Conservation (phyloP, 2,329 filamentous ascomycete species). For the Phyllosticta capitalensis region DNA sequence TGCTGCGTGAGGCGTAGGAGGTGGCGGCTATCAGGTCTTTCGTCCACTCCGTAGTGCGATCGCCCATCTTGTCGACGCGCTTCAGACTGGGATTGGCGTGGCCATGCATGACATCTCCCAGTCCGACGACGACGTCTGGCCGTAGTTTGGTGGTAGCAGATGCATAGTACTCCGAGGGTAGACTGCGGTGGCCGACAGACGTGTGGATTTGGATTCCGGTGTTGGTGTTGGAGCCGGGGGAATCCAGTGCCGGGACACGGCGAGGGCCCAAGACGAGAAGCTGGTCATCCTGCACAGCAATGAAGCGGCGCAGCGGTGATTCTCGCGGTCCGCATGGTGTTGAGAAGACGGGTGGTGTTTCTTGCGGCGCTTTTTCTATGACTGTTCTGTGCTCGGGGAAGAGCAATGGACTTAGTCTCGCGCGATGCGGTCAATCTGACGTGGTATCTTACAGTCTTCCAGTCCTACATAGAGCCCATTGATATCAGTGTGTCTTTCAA, state of each 20-base stretch:
- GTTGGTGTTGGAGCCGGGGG: constrained; percentile 59
- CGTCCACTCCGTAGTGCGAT: constrained; percentile 77
- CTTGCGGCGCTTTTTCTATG: constrained; percentile 47
- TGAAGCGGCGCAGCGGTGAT: constrained; percentile 65
- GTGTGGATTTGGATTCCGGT: constrained; percentile 69
- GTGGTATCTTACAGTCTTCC: constrained; percentile 75
- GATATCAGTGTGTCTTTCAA: constrained; percentile 55
- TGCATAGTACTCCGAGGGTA: constrained; percentile 61
- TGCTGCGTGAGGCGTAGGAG: constrained; percentile 18
- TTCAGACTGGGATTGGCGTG: constrained; percentile 53
- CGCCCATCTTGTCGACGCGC: constrained; percentile 71
- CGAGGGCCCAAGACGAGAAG: constrained; percentile 68
- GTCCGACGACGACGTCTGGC: constrained; percentile 70
- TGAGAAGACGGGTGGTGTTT: constrained; percentile 45
- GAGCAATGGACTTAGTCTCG: constrained; percentile 30
- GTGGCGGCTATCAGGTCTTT: constrained; percentile 50
- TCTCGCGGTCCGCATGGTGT: constrained; percentile 29
- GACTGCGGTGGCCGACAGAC: constrained; percentile 69
- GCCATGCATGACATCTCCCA: constrained; percentile 63
- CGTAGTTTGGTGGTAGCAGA: constrained; percentile 53
- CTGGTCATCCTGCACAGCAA: constrained; percentile 55
- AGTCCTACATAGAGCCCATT: constrained; percentile 68
- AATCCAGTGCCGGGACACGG: constrained; percentile 63
- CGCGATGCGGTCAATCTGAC: background rate
- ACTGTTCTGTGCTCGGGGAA: constrained; percentile 40